A percentile compares a stretch with the other conserved stretches of the same genome.
Conservation (phyloP, 108 stramenopile genomes). For the Skeletonema grethae region DNA sequence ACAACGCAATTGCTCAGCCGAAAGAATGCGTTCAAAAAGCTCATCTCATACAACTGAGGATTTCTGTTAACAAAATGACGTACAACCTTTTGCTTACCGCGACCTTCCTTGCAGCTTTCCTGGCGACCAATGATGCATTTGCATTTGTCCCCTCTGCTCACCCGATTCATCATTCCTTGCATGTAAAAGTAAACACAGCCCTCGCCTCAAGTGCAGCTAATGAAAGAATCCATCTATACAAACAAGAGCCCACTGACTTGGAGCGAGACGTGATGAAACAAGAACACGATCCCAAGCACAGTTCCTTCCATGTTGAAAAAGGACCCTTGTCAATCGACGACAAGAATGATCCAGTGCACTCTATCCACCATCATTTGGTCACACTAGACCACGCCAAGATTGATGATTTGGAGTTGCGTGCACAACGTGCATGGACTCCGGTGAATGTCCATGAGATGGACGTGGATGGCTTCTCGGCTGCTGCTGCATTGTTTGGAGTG, state of each 20-base stretch:
- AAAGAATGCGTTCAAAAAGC: too few species aligned
- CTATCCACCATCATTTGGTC: conserved; percentile 33
- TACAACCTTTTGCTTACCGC: background rate
- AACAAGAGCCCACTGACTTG: conserved; percentile 29
- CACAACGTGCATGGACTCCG: conserved; percentile 38
- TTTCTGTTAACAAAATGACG: background rate
- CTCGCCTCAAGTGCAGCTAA: background rate
- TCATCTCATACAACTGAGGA: too few species aligned
- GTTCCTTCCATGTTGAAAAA: conserved; percentile 25
- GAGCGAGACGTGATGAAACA: conserved; percentile 23
- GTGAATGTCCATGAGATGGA: conserved; percentile 43
- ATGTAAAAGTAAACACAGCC: background rate
- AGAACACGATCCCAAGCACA: conserved; percentile 34
- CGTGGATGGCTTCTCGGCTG: conserved; percentile 24
- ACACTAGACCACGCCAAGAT: conserved; percentile 35
- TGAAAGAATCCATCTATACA: conserved; percentile 22
- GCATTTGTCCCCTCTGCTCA: background rate
- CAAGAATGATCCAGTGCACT: conserved; percentile 27
- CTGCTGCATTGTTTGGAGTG: conserved; percentile 11
- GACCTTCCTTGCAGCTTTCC: background rate
- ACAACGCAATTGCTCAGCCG: too few species aligned
- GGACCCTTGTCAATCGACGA: conserved; percentile 19
- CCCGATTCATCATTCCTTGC: background rate
- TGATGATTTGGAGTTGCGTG: conserved; percentile 28
- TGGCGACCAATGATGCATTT: background rate